phyloP scores from a whole-genome alignment of 2,329 filamentous ascomycete species.

The Penicillium nordicum region DNA sequence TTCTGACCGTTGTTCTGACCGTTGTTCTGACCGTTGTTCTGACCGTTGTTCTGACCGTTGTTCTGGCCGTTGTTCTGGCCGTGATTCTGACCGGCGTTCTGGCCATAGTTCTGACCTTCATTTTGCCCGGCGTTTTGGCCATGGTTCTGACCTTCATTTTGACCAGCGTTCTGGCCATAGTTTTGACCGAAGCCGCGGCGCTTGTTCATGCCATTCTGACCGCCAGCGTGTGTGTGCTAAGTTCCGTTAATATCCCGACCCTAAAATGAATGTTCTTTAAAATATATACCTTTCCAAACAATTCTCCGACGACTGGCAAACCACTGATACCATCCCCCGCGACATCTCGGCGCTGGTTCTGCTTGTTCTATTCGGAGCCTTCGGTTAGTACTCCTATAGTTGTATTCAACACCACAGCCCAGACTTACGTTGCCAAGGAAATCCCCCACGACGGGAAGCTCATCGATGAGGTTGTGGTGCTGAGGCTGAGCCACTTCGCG shows the following conservation, averaged over 20 bases:
- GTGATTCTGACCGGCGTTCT: background rate
- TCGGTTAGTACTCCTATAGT: background rate
- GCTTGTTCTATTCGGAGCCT: slow-evolving; percentile 3
- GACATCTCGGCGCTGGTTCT: background rate
- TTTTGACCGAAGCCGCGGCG: slow-evolving; percentile 4
- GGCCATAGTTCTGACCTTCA: background rate
- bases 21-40: slow-evolving; percentile 1
- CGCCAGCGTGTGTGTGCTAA: slow-evolving; percentile 5
- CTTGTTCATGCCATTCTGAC: slow-evolving; percentile 5
- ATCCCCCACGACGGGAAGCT: slow-evolving; percentile 1
- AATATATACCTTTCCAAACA: slow-evolving; percentile 3
- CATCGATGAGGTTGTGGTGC: slow-evolving; percentile 8
- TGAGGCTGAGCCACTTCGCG: background rate
- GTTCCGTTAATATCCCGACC: background rate
- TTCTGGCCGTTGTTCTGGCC: slow-evolving; percentile 1
- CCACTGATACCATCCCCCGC: background rate
- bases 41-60: background rate
- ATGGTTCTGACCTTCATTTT: slow-evolving; percentile 7
- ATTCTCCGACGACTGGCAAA: slow-evolving; percentile 2
- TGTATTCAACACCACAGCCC: background rate
- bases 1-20: slow-evolving; percentile 1
- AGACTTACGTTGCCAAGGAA: slow-evolving; percentile 10
- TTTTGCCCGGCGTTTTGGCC: slow-evolving; percentile 8
- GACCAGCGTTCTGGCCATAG: slow-evolving; percentile 6
- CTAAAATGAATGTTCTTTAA: background rate